These are phyloP conservation scores for Saussurea involucrata DNA, from an alignment of 129 eudicot species.

Conservation along the genomic window DNA sequence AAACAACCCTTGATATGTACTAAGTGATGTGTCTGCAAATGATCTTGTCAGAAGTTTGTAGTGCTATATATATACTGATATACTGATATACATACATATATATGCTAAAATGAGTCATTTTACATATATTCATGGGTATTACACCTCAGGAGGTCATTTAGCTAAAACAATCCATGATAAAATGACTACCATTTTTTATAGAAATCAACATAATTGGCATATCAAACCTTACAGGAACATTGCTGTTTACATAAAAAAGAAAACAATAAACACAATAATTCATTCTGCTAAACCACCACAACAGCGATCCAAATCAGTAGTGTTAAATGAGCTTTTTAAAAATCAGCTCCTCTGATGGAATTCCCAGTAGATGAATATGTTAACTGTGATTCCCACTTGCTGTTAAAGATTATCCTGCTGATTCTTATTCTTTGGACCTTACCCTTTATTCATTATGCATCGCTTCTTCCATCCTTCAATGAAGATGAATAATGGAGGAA, in stretches of 20 bases:
- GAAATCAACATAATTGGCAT: conserved; percentile 12
- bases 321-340: conserved; percentile 28
- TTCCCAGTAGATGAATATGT: conserved; percentile 9
- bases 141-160: neutral
- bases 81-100: neutral
- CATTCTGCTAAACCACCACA: conserved; percentile 13
- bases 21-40: conserved; percentile 9
- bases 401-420: conserved; percentile 10
- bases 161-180: neutral
- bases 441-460: conserved; percentile 10
- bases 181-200: neutral
- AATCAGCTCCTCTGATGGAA: conserved; percentile 14
- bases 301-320: conserved; percentile 3
- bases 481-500: neutral
- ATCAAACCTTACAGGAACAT: conserved; percentile 13
- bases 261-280: conserved; percentile 12
- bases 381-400: neutral
- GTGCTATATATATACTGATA: neutral
- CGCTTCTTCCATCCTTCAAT: neutral
- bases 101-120: conserved; percentile 6
- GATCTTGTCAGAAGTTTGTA: conserved; percentile 2
- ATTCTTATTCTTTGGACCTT: conserved; percentile 15
- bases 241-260: conserved; percentile 19
- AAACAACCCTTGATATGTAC: conserved; percentile 15
- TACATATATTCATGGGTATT: conserved; percentile 10